phyloP scores from a whole-genome alignment of 2,329 filamentous ascomycete species.

The Fusarium begoniae region DNA sequence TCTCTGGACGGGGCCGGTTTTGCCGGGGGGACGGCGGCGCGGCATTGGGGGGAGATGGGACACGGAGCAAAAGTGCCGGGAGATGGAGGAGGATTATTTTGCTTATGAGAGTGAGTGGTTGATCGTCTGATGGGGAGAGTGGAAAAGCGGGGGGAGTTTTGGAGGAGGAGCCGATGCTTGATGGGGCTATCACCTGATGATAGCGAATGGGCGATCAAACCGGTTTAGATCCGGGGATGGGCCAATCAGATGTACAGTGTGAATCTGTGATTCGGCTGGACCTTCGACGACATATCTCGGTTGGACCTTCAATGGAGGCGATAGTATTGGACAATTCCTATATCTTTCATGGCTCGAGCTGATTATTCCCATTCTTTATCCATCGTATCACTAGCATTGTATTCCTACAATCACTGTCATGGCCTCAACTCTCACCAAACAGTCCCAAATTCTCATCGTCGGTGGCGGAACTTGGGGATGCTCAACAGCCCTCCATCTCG shows the following conservation, averaged over 20 bases:
- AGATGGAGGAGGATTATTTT: neutral
- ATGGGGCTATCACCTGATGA: slow-evolving; percentile 22
- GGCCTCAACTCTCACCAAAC: slow-evolving; percentile 12
- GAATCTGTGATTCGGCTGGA: slow-evolving; percentile 20
- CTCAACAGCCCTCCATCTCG: slow-evolving; percentile 29
- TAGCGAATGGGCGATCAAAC: neutral
- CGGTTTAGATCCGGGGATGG: neutral
- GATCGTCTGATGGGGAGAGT: neutral
- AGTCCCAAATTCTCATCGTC: slow-evolving; percentile 26
- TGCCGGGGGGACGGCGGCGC: slow-evolving; percentile 25
- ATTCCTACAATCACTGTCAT: neutral
- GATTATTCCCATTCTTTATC: neutral
- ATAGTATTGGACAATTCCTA: neutral
- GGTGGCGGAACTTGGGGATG: slow-evolving; percentile 35
- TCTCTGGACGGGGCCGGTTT: slow-evolving; percentile 20
- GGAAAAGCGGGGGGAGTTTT: slow-evolving; percentile 25
- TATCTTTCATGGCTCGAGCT: neutral
- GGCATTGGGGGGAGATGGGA: slow-evolving; percentile 15
- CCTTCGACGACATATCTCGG: slow-evolving; percentile 8
- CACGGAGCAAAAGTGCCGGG: neutral
- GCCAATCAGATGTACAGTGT: neutral
- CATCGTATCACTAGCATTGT: accelerated
- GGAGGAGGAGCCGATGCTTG: neutral
- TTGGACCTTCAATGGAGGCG: neutral
- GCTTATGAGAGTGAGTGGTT: neutral